Evolutionary conservation across 345 rosid genomes (phyloP), one percentile per base, ranked within the genome.

Genomic region (Brassica carinata): DNA sequence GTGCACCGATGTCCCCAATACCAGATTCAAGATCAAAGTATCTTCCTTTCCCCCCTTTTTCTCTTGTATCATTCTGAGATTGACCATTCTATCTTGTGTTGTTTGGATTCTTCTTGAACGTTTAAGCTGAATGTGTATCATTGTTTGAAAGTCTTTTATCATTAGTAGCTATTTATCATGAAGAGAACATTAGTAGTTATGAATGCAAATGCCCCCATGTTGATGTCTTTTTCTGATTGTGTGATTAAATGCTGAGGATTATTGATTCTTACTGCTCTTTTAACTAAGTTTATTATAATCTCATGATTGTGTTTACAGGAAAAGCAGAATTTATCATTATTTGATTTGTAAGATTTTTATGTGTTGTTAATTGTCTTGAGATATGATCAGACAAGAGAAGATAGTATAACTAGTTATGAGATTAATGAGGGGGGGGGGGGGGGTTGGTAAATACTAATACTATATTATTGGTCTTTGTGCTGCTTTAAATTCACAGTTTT

Each of bases 21-120:
- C 95, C 81, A 86, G 84, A 87, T 96, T 96, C 88, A 94, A 88
- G 83, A 96, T 96, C 90, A 93, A 87, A 95, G 99, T 96, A 72
- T 63, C 88, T 15, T 73, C 34, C 18, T 62, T n/a, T n/a, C 17
- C 15, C 5, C 4, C 3, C 3, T 11, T 3, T 13, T 45, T 45
- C 53, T 45, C n/a, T 40, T 40, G 48, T 45, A 45, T 40, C 53
- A 11, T 45, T 45, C 14, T 45, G 55, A 11, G 15, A 48, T 48
- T 48, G 15, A 48, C 55, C 55, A 48, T 48, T 53, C 59, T 40
- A 13, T n/a, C 58, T 53, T 53, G 18, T 53, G 58, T 53, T 72
- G 36, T 31, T 14, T 58, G 5, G 55, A 34, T 58, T 34, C 51
- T 31, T 71, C 4, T 69, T 71, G 58, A 15, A 5, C 8, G 18